These are phyloP conservation scores for Sophora flavescens DNA, from an alignment of 306 rosid genomes.

Conservation along the genomic window DNA sequence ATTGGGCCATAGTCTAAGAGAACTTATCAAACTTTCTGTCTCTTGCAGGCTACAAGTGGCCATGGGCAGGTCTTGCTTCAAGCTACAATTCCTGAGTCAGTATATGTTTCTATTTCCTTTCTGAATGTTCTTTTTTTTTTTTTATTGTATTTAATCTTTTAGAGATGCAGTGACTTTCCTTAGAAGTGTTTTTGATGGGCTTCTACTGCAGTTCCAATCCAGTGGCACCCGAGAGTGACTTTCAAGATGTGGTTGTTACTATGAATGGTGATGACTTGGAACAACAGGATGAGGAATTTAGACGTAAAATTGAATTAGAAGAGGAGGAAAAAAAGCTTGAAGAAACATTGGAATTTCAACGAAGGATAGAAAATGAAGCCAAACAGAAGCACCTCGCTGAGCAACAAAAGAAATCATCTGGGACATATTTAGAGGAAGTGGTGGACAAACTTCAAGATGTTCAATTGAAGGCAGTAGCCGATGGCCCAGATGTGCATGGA, in stretches of 20 bases:
- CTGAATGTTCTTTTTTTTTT: background rate
- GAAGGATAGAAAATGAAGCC: slow-evolving; percentile 90
- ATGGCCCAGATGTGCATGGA: slow-evolving; percentile 51
- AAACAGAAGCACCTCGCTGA: slow-evolving; percentile 94
- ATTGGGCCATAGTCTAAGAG: slow-evolving; percentile 41
- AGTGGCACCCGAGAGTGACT: slow-evolving; percentile 60
- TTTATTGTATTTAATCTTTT: slow-evolving; percentile 21
- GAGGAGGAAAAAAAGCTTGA: slow-evolving; percentile 93
- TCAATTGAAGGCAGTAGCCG: slow-evolving; percentile 47
- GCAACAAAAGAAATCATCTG: slow-evolving; percentile 76
- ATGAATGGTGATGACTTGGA: slow-evolving; percentile 62
- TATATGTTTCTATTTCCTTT: slow-evolving; percentile 46
- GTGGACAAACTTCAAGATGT: slow-evolving; percentile 52
- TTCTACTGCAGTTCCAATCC: slow-evolving; percentile 69
- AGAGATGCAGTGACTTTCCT: slow-evolving; percentile 27
- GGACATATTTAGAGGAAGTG: slow-evolving; percentile 52
- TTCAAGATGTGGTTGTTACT: slow-evolving; percentile 63
- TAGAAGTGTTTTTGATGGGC: slow-evolving; percentile 43
- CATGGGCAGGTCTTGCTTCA: slow-evolving; percentile 54
- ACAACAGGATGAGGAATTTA: slow-evolving; percentile 79
- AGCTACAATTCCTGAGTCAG: slow-evolving; percentile 58
- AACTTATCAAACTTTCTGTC: slow-evolving; percentile 44
- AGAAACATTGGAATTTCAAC: slow-evolving; percentile 91
- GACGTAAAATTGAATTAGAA: slow-evolving; percentile 82
- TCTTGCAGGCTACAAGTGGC: slow-evolving; percentile 67